Evolutionary conservation across 495 filamentous ascomycete genomes (phyloP).

Genomic region (Astrocystis sublimbata): DNA sequence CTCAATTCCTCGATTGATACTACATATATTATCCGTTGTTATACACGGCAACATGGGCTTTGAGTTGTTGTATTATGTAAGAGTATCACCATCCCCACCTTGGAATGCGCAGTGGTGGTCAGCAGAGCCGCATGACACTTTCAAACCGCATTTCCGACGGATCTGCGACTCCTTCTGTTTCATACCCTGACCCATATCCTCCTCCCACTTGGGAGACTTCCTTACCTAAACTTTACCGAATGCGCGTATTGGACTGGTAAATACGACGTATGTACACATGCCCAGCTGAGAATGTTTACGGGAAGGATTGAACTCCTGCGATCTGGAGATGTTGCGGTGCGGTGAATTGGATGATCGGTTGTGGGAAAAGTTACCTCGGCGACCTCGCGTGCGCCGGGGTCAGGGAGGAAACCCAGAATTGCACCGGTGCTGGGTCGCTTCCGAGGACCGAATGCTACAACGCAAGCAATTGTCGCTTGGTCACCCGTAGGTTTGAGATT

Average conservation of each 20-base stretch:
- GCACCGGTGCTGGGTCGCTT: no score
- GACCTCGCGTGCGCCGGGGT: no score
- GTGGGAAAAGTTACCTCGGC: neutral
- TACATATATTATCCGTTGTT: neutral
- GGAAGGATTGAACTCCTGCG: neutral
- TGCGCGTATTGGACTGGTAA: no score
- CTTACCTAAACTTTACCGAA: no score
- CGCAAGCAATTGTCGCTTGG: no score
- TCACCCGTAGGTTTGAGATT: no score
- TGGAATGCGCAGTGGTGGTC: neutral
- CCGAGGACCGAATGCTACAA: no score
- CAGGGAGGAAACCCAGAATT: no score
- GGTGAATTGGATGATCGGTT: neutral
- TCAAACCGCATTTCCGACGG: conserved; percentile 33
- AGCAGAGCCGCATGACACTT: conserved; percentile 25
- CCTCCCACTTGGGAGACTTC: no score
- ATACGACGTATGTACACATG: no score
- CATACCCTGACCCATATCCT: no score
- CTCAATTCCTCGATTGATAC: neutral
- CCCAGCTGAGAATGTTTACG: neutral
- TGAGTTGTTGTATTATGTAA: neutral
- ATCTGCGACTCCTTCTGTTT: conserved; percentile 33
- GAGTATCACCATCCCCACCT: neutral
- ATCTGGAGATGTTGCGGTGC: neutral
- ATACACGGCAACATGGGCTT: no score